Evolutionary conservation across 805 yeast species (phyloP), one percentile per base, ranked within the genome.

Genomic region (Kazachstania taianensis): DNA sequence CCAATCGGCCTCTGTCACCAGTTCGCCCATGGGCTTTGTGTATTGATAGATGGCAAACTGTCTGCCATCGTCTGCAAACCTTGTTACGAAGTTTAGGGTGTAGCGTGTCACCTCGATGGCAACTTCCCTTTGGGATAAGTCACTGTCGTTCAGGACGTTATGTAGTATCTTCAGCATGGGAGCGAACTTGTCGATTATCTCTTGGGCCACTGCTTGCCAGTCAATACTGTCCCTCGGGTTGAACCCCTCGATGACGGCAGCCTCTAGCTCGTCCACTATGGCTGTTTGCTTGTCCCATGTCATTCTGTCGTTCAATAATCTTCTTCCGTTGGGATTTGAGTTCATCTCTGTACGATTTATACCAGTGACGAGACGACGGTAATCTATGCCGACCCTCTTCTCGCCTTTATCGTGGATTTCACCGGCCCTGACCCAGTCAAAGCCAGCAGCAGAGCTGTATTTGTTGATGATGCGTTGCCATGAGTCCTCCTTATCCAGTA

Each of bases 181-280:
- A 1, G 73, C 59, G 50, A 77, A 77, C 46, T 75, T 75, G 20
- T 55, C 55, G 5, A 62, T 66, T n/a, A 75, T 66, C 23, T 57
- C 63, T 32, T 63, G 65, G 0, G 77, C 67, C 3, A 67, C 56
- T n/a, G 53, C 40, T 45, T 69, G 75, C 83, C 84, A 77, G 47
- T 77, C 54, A 0, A 70, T 73, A 9, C 70, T 64, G 5, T 46
- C 26, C 27, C 51, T 53, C 5, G 74, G 70, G 37, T 65, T 55
- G 16, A 59, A 62, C 2, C 61, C 63, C 0, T 51, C 28, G 14
- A 41, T 24, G 8, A 66, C 42, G 7, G 49, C 42, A 0, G 31
- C 14, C 22, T 56, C 66, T 17, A 75, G 42, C 7, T 61, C 63
- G 4, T 37, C 26, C 3, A 67, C 45, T 10, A 75, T 46, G 2